Conservation (phyloP, 768 basidiomycete species). For the Cystoderma amianthinum region DNA sequence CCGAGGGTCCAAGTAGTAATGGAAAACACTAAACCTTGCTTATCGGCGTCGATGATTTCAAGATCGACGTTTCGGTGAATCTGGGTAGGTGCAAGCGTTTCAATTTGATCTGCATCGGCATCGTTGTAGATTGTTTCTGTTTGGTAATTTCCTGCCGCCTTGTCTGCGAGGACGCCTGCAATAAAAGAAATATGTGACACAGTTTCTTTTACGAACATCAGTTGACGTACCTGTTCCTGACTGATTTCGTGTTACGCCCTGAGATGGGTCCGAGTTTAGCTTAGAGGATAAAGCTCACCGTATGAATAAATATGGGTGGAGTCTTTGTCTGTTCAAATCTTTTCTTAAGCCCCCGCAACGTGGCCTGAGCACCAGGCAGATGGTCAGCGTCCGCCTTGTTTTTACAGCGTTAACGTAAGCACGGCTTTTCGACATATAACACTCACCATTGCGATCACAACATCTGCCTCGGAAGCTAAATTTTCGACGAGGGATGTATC, state of each 20-base stretch:
- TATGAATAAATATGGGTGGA: constrained; percentile 50
- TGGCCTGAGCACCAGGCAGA: constrained; percentile 31
- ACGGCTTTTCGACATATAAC: not conserved
- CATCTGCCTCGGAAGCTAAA: constrained; percentile 35
- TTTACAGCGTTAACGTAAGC: not conserved
- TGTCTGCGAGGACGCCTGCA: constrained; percentile 34
- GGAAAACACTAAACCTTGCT: constrained; percentile 29
- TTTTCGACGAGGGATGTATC: constrained; percentile 35
- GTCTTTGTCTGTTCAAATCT: constrained; percentile 31
- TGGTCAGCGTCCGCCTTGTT: constrained; percentile 36
- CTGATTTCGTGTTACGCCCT: constrained; percentile 14
- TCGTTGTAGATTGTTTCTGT: constrained; percentile 41
- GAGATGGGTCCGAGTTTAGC: not conserved
- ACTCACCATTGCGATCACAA: constrained; percentile 33
- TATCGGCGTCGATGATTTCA: constrained; percentile 37
- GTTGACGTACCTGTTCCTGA: constrained; percentile 45
- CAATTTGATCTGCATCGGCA: constrained; percentile 35
- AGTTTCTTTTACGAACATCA: not conserved
- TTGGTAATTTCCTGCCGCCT: constrained; percentile 31
- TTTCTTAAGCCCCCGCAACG: constrained; percentile 46
- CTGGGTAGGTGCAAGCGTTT: constrained; percentile 34
- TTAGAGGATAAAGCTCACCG: constrained; percentile 30
- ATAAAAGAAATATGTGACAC: not conserved
- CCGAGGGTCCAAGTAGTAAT: not conserved
- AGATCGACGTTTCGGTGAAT: constrained; percentile 47